Evolutionary conservation across 352 stramenopile genomes (phyloP).

Genomic region (Phytophthora sp.): DNA sequence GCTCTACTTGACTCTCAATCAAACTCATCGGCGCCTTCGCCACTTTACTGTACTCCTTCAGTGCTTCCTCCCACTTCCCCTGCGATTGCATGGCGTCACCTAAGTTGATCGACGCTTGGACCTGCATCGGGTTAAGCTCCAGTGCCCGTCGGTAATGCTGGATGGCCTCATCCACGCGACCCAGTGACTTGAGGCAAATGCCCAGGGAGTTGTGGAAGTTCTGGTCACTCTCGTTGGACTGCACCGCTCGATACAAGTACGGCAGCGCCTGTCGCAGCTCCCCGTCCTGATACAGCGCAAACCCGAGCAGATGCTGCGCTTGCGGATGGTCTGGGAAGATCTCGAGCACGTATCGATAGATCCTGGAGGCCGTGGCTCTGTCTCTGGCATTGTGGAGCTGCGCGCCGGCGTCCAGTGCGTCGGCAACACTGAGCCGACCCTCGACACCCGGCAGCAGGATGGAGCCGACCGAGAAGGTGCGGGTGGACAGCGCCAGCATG

Average conservation of each 20-base stretch:
- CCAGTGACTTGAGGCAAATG: constrained; percentile 52
- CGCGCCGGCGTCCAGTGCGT: constrained; percentile 48
- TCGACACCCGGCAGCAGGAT: constrained; percentile 31
- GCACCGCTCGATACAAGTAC: constrained; percentile 50
- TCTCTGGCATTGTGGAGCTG: constrained; percentile 46
- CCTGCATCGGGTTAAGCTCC: constrained; percentile 49
- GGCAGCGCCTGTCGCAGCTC: constrained; percentile 31
- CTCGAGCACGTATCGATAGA: constrained; percentile 65
- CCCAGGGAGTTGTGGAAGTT: constrained; percentile 63
- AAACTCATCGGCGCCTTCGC: constrained; percentile 20
- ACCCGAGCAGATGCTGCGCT: constrained; percentile 59
- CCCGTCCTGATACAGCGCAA: constrained; percentile 54
- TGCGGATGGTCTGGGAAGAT: constrained; percentile 51
- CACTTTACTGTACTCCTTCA: constrained; percentile 61
- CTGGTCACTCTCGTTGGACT: constrained; percentile 48
- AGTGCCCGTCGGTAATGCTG: constrained; percentile 54
- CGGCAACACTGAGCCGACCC: constrained; percentile 44
- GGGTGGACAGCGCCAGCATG: constrained; percentile 66
- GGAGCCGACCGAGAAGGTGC: constrained; percentile 65
- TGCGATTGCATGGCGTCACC: constrained; percentile 47
- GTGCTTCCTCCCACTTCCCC: constrained; percentile 61
- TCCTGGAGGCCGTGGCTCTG: constrained; percentile 28
- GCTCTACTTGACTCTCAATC: constrained; percentile 21
- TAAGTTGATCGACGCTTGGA: constrained; percentile 59
- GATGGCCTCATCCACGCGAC: constrained; percentile 49